A percentile compares a stretch with the other conserved stretches of the same genome.
These are phyloP conservation scores for Penicillium paxilli DNA, from an alignment of 495 filamentous ascomycete genomes.

Conservation along the genomic window DNA sequence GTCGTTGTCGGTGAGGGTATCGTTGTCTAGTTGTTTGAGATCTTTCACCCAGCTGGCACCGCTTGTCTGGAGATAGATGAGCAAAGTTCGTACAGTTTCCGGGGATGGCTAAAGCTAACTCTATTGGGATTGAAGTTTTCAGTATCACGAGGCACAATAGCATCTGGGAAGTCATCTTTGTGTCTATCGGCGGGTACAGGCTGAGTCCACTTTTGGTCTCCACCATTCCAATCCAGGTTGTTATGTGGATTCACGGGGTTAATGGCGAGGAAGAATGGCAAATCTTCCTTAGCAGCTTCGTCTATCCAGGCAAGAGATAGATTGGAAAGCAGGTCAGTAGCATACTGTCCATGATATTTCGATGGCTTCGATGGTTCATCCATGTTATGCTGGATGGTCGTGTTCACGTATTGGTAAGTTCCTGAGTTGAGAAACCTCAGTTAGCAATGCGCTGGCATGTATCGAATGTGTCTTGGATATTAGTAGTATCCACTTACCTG, in stretches of 20 bases:
- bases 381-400: conserved; percentile 55
- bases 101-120: conserved; percentile 52
- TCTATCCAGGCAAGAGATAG: conserved; percentile 57
- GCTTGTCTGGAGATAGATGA: conserved; percentile 36
- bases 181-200: conserved; percentile 1
- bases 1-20: conserved; percentile 56
- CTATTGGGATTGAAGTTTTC: conserved; percentile 25
- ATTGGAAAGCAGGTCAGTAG: conserved; percentile 53
- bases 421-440: too few relatives aligned
- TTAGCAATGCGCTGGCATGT: too few relatives aligned
- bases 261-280: conserved; percentile 59
- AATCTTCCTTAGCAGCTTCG: conserved; percentile 39
- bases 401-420: conserved; percentile 65
- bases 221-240: conserved; percentile 41
- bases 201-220: neutral
- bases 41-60: conserved; percentile 58
- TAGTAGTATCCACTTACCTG: too few relatives aligned
- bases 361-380: conserved; percentile 48
- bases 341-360: conserved; percentile 53
- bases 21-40: conserved; percentile 42
- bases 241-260: conserved; percentile 58
- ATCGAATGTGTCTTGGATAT: too few relatives aligned
- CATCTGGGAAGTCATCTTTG: conserved; percentile 4
- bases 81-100: conserved; percentile 60
- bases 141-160: conserved; percentile 1